Base-by-base conservation (phyloP, 306 rosid species). In the Fragaria vesca region DNA sequence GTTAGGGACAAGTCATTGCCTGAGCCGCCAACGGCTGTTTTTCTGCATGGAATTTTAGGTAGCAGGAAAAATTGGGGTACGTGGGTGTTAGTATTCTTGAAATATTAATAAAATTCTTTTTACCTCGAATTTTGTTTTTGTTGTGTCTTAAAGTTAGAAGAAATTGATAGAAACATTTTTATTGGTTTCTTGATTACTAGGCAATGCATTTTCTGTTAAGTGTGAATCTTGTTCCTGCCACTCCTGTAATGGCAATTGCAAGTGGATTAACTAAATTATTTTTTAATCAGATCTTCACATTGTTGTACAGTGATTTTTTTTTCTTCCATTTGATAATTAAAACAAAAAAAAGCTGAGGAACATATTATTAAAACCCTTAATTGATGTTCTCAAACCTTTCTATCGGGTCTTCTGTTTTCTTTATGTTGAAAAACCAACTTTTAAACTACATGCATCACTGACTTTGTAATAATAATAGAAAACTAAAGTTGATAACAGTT, bases 41-140 rank as follows among this genome's bases (percentile, higher is more conserved):
- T 95, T 77, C 87, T 92, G 52, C 97, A 92, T 84, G 98, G 98
- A 46, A 91, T 92, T 84, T 84, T 92, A 15, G 97, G 98, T 38
- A 85, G 93, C 90, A 87, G 97, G 82, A 95, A 92, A 87, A 95
- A 92, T 71, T 95, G 97, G 98, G 98, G 98, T 95, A 80, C 0
- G 96, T 83, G 60, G 32, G 38, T 66, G 66, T 57, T 6, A 51
- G 32, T 45, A 9, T 52, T 47, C 50, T 45, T 65, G 11, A n/a
- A 30, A 24, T 24, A 26, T 38, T 47, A 70, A 40, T 55, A 24
- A 36, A 34, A 8, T 30, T 32, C 11, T 57, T 46, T 43, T 46
- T 34, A 34, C 46, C 71, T 26, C 61, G 13, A 21, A 24, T 24
- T 38, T 32, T 28, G 3, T 32, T 32, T 47, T 50, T 52, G 7